Conservation (phyloP, 2,329 filamentous ascomycete species). For the Colletotrichum musae region DNA sequence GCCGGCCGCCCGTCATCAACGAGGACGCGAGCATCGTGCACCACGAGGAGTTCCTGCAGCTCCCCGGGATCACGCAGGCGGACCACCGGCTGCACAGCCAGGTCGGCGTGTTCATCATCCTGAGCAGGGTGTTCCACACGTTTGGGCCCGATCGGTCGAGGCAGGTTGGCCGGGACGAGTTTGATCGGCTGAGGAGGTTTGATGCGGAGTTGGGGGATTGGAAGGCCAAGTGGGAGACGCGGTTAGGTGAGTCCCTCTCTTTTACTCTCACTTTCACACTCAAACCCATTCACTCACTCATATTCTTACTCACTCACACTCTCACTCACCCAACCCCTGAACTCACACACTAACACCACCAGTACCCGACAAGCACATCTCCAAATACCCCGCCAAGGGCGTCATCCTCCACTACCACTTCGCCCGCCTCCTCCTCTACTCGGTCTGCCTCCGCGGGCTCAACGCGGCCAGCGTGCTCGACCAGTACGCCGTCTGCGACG, state of each 20-base stretch:
- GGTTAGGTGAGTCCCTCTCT: slow-evolving; percentile 47
- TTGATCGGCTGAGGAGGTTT: slow-evolving; percentile 49
- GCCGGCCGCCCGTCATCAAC: slow-evolving; percentile 70
- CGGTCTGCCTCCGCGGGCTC: slow-evolving; percentile 59
- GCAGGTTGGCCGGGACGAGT: slow-evolving; percentile 50
- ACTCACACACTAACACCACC: neutral
- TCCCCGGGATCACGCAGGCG: slow-evolving; percentile 64
- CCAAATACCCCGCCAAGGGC: slow-evolving; percentile 64
- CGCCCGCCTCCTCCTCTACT: slow-evolving; percentile 64
- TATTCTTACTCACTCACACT: no score
- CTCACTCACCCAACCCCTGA: neutral
- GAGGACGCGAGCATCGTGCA: slow-evolving; percentile 71
- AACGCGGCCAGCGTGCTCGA: slow-evolving; percentile 43
- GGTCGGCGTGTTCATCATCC: slow-evolving; percentile 71
- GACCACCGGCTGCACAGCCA: slow-evolving; percentile 72
- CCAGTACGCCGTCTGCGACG: slow-evolving; percentile 59
- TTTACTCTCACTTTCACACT: no score
- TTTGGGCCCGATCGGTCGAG: slow-evolving; percentile 69
- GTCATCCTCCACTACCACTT: slow-evolving; percentile 66
- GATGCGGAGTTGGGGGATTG: slow-evolving; percentile 53
- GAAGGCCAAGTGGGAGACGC: slow-evolving; percentile 54
- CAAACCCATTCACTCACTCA: neutral
- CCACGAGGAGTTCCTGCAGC: slow-evolving; percentile 67
- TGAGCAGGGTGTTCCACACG: slow-evolving; percentile 70
- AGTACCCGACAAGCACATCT: slow-evolving; percentile 62